Base-by-base conservation (phyloP, 345 rosid species). In the Excoecaria agallocha region DNA sequence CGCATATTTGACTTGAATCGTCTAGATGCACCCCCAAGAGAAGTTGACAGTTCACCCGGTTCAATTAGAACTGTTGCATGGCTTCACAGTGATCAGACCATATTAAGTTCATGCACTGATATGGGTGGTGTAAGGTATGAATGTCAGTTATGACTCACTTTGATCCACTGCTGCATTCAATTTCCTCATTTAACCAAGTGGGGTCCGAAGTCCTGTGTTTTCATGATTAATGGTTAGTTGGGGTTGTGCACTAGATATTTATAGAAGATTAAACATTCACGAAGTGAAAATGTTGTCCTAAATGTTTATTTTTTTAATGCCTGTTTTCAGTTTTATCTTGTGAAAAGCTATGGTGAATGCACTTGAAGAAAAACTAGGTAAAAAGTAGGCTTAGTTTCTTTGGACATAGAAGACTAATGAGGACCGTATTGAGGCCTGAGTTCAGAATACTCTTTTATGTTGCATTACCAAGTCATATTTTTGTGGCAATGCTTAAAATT, bases 41-140 rank as follows among this genome's bases (percentile, higher is more conserved):
- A 91, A 87, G 87, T 96, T 78, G 93, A 85, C 76, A 85, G 84
- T n/a, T 90, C 94, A 38, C 92, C 96, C 61, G 93, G 97, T 80
- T 93, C 97, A 66, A 85, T 95, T 46, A 85, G 98, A 84, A 89
- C 97, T 39, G 91, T 87, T 41, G 87, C 94, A 7, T 95, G 99
- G 99, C 95, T 95, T 82, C 99, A 95, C 78, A 87, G 92, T 80
- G 98, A 95, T 81, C 94, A 91, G 84, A 93, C 99, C 61, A 91
- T 95, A 70, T 74, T 95, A 71, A 91, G 99, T 84, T 88, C 99
- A 68, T 96, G 96, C 76, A 78, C 90, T 81, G 96, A 93, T 77
- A 86, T 89, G 15, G 91, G 96, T 72, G 94, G 97, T 69, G 93
- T 93, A 77, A 93, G 99, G 97, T 96, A 85, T 70, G 70, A n/a